These are phyloP conservation scores for Spathaspora arborariae DNA, from an alignment of 805 yeast genomes.

Conservation along the genomic window DNA sequence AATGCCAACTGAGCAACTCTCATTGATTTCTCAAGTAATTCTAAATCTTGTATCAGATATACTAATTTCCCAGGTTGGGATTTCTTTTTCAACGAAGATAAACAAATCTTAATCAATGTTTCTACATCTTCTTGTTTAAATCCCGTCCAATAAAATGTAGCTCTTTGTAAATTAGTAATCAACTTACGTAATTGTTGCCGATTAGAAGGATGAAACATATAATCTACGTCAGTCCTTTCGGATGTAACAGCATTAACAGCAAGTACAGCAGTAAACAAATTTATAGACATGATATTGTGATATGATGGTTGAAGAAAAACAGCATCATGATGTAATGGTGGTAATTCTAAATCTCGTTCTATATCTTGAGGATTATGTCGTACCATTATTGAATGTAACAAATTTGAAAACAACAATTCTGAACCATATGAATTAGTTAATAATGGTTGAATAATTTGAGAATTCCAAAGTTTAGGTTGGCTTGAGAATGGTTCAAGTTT, in stretches of 20 bases:
- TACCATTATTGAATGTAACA: conserved; percentile 48
- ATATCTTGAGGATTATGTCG: conserved; percentile 55
- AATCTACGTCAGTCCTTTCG: conserved; percentile 62
- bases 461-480: conserved; percentile 45
- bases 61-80: conserved; percentile 17
- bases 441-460: conserved; percentile 47
- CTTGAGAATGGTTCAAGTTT: conserved; percentile 56
- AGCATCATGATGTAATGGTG: conserved; percentile 56
- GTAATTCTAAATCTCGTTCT: conserved; percentile 52
- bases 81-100: conserved; percentile 38
- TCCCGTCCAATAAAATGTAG: conserved; percentile 76
- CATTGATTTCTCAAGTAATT: conserved; percentile 42
- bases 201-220: conserved; percentile 65
- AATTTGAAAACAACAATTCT: conserved; percentile 32
- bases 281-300: conserved; percentile 58
- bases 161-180: conserved; percentile 58
- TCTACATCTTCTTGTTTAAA: conserved; percentile 58
- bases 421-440: conserved; percentile 37
- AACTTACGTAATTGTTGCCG: conserved; percentile 51
- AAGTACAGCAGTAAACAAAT: conserved; percentile 61
- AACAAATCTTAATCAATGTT: conserved; percentile 46
- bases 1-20: conserved; percentile 47
- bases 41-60: conserved; percentile 36
- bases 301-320: conserved; percentile 58
- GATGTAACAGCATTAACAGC: conserved; percentile 75